These are phyloP conservation scores for Lichtheimia corymbifera DNA, from an alignment of 371 early-diverging fungal species.

Conservation along the genomic window DNA sequence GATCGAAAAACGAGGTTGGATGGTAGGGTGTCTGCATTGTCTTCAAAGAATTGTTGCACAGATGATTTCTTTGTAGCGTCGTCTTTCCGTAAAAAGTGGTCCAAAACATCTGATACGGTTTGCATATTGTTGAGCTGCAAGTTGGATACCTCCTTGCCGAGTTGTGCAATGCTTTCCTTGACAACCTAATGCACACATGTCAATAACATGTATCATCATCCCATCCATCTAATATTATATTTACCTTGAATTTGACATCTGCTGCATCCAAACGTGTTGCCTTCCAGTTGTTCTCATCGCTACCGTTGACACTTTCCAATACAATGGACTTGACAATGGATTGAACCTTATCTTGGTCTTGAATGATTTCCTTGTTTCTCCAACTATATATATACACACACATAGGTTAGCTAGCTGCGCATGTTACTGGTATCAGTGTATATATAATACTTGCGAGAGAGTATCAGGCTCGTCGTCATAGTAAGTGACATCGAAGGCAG, in stretches of 20 bases:
- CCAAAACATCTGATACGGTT: slow-evolving; percentile 34
- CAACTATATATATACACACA: slow-evolving; percentile 20
- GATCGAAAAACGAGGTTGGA: slow-evolving; percentile 18
- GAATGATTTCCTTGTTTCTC: slow-evolving; percentile 26
- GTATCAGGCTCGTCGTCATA: slow-evolving; percentile 4
- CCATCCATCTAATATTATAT: background rate
- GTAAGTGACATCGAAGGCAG: slow-evolving; percentile 6
- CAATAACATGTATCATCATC: too few species aligned
- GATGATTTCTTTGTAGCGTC: slow-evolving; percentile 6
- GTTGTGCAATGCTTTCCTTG: slow-evolving; percentile 43
- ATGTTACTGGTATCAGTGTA: background rate
- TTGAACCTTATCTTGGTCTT: slow-evolving; percentile 30
- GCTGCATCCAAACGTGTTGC: slow-evolving; percentile 18
- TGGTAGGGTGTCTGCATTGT: slow-evolving; percentile 19
- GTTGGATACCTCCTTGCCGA: slow-evolving; percentile 46
- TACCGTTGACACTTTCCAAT: slow-evolving; percentile 24
- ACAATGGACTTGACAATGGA: slow-evolving; percentile 32
- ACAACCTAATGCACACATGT: slow-evolving; percentile 22
- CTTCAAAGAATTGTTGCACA: slow-evolving; percentile 16
- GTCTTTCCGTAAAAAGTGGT: slow-evolving; percentile 23
- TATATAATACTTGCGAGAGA: slow-evolving; percentile 5
- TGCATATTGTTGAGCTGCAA: slow-evolving; percentile 32
- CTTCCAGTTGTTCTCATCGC: slow-evolving; percentile 33
- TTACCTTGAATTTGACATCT: slow-evolving; percentile 40
- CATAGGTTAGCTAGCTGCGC: background rate